Conservation (phyloP, 139 green algal genomes). For the Tetraselmis striata region DNA sequence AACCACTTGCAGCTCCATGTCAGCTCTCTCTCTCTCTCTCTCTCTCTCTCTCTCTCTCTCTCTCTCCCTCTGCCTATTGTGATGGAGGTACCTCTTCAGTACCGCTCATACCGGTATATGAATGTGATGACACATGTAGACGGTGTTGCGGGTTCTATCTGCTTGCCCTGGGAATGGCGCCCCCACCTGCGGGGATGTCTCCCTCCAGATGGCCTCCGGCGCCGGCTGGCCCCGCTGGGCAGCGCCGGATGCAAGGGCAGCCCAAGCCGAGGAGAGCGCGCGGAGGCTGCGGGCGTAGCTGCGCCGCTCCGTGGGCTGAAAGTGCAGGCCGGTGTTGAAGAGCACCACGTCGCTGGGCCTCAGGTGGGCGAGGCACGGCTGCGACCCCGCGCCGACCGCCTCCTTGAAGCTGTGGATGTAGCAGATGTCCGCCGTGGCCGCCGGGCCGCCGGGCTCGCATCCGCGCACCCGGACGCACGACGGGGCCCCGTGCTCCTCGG, state of each 20-base stretch:
- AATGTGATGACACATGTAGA: too few relatives aligned
- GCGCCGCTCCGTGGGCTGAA: background rate
- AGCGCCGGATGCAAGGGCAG: background rate
- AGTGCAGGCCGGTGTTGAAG: background rate
- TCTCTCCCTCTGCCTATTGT: too few relatives aligned
- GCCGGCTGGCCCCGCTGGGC: too few relatives aligned
- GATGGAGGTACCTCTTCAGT: too few relatives aligned
- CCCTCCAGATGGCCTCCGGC: background rate
- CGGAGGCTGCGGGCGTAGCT: background rate
- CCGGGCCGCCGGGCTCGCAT: background rate
- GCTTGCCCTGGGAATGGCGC: too few relatives aligned
- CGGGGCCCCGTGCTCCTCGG: background rate
- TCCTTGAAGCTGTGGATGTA: background rate
- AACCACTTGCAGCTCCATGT: too few relatives aligned
- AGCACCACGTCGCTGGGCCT: background rate
- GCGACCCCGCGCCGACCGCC: background rate
- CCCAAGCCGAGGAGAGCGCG: background rate
- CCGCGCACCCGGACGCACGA: background rate
- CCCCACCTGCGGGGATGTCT: background rate
- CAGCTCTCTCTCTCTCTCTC: too few relatives aligned
- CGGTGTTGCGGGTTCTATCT: too few relatives aligned
- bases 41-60: too few relatives aligned
- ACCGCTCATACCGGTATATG: too few relatives aligned
- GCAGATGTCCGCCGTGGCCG: background rate
- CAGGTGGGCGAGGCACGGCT: background rate